Evolutionary conservation across 495 filamentous ascomycete species (phyloP), one percentile per base, ranked within the genome.

Genomic region (Delitschia confertaspora): DNA sequence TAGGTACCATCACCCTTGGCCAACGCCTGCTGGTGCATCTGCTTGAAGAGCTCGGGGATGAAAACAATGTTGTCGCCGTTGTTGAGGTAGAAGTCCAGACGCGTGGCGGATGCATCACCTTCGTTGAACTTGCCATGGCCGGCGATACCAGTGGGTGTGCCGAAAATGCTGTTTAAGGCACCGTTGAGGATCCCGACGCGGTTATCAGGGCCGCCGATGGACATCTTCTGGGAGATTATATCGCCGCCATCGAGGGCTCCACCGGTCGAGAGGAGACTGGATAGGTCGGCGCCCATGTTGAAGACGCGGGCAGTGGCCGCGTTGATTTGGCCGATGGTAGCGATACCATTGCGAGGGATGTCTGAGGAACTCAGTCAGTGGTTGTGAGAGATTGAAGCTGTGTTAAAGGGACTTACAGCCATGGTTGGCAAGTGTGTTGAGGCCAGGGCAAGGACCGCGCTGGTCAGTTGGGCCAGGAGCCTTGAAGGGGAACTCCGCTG

Each of bases 221-320:
- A 19, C 27, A 44, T 35, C 31, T 37, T 44, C 18, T 4, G 4
- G 18, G 29, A 35, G 4, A 37, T 11, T 4, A 44, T 44, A 22
- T 44, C 41, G 17, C 41, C 41, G 5, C 29, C 41, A 24, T 35
- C 29, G 16, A 44, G 8, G 41, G 32, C 41, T 5, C 29, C 27
- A 10, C 41, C 41, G 8, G 16, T n/a, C 8, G 41, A 6, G 19
- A 44, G 41, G 33, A 44, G 32, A 17, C 9, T 44, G 31, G 32
- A 4, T 13, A 44, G 32, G 41, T 44, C 41, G 31, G 25, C 41
- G 16, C 41, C 41, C 41, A 44, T 44, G 41, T 44, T 44, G 41
- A 44, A 44, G 16, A 44, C 7, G 4, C 10, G 14, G 9, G 6
- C 6, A 4, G 32, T 19, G 4, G 14, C 41, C 5, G 16, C 32